These are phyloP conservation scores for Cymodocea nodosa DNA, from an alignment of 116 monocot genomes.

Conservation along the genomic window DNA sequence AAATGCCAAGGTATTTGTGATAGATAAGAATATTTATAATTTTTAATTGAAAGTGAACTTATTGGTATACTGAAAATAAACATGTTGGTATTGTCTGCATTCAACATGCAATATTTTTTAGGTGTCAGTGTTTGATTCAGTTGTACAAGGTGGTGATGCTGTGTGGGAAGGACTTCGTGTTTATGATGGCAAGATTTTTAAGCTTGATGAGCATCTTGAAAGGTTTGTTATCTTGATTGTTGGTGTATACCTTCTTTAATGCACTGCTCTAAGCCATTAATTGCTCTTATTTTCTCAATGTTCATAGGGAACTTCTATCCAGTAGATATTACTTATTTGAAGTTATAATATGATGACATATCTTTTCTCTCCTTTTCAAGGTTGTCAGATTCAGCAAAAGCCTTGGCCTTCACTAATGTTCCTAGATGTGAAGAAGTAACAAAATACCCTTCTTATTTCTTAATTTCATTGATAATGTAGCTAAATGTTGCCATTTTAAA, in stretches of 20 bases:
- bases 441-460: neutral
- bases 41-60: neutral
- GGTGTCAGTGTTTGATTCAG: constrained; percentile 96
- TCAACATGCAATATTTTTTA: constrained; percentile 6
- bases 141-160: constrained; percentile 98
- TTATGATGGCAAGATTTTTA: constrained; percentile 78
- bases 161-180: constrained; percentile 94
- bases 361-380: constrained; percentile 20
- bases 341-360: too few species aligned
- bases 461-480: neutral
- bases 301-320: too few species aligned
- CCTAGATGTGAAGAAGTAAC: constrained; percentile 44
- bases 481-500: neutral
- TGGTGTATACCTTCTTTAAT: neutral
- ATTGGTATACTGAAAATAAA: neutral
- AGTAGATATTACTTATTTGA: too few species aligned
- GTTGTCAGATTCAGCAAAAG: constrained; percentile 87
- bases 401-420: constrained; percentile 80
- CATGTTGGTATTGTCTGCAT: neutral
- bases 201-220: constrained; percentile 87
- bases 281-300: too few species aligned
- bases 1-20: constrained; percentile 56
- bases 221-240: constrained; percentile 20
- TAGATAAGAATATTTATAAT: neutral
- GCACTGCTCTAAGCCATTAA: too few species aligned